phyloP scores from a whole-genome alignment of 768 basidiomycete genomes.

The Chiua virens region DNA sequence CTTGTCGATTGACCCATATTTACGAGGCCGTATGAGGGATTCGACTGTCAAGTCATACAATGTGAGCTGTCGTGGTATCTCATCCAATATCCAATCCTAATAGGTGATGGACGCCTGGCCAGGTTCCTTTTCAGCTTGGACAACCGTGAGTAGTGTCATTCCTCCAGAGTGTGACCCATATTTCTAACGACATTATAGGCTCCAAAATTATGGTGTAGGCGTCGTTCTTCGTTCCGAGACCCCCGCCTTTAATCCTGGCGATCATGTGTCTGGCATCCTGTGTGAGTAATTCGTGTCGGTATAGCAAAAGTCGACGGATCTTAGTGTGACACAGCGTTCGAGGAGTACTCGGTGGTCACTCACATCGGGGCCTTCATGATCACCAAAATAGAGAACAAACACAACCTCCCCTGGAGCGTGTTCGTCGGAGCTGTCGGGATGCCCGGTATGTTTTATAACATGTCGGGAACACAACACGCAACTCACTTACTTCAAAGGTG shows the following conservation, averaged over 20 bases:
- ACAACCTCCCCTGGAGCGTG: constrained; percentile 25
- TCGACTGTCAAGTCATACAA: constrained; percentile 5
- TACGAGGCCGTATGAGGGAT: constrained; percentile 42
- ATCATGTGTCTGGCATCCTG: constrained; percentile 27
- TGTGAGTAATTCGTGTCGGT: too few species aligned
- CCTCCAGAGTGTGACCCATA: too few species aligned
- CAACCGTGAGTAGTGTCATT: constrained; percentile 9
- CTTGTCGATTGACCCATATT: constrained; percentile 48
- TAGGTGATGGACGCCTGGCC: not conserved
- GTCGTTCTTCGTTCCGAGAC: constrained; percentile 48
- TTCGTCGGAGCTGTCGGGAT: constrained; percentile 29
- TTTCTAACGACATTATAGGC: not conserved
- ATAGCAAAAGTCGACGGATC: not conserved
- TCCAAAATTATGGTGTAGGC: constrained; percentile 36
- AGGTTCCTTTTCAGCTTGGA: constrained; percentile 13
- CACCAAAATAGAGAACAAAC: constrained; percentile 20
- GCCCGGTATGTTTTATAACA: constrained; percentile 3
- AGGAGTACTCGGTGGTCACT: constrained; percentile 11
- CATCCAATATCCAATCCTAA: not conserved
- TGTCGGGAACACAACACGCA: too few species aligned
- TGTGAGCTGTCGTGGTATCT: constrained; percentile 2
- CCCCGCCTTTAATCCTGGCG: constrained; percentile 36
- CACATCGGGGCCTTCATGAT: not conserved
- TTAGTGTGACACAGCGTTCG: constrained; percentile 20
- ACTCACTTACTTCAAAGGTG: constrained; percentile 7